Conservation (phyloP, 2,329 filamentous ascomycete species). For the Lasiodiplodia sp. region DNA sequence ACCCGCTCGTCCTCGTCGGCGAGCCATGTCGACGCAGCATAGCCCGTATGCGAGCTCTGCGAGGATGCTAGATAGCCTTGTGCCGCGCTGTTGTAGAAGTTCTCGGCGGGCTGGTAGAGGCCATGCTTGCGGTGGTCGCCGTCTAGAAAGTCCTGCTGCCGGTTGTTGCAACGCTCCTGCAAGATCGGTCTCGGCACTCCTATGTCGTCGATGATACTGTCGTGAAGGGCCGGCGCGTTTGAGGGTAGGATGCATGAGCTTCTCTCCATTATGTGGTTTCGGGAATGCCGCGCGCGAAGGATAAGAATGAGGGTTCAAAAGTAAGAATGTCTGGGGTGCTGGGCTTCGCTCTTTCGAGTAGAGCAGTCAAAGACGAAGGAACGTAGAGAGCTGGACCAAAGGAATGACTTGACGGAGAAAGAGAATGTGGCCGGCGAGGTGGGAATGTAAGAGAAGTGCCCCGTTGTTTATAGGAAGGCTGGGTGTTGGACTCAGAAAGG, state of each 20-base stretch:
- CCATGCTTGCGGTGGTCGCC: constrained; percentile 41
- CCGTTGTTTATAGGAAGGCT: constrained; percentile 31
- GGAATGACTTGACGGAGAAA: constrained; percentile 49
- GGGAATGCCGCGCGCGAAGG: constrained; percentile 32
- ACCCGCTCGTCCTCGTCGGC: constrained; percentile 28
- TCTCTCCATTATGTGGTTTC: constrained; percentile 32
- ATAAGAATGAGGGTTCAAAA: constrained; percentile 35
- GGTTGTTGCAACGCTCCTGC: constrained; percentile 53
- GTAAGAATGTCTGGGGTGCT: constrained; percentile 52
- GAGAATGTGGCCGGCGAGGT: constrained; percentile 44
- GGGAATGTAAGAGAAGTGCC: constrained; percentile 41
- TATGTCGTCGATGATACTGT: constrained; percentile 35
- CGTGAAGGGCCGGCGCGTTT: constrained; percentile 49
- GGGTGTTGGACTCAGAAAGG: constrained; percentile 30
- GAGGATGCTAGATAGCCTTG: constrained; percentile 17
- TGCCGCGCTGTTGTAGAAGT: constrained; percentile 16
- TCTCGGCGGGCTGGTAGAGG: constrained; percentile 29
- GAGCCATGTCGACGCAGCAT: constrained; percentile 16
- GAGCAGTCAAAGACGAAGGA: constrained; percentile 44
- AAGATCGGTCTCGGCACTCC: constrained; percentile 44
- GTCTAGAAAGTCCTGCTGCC: constrained; percentile 44
- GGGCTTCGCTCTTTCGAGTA: constrained; percentile 35
- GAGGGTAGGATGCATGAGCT: constrained; percentile 52
- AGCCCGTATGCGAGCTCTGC: constrained; percentile 13
- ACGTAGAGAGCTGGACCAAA: constrained; percentile 53